A percentile compares a stretch with the other conserved stretches of the same genome.
phyloP scores from a whole-genome alignment of 495 filamentous ascomycete species.

The Bacidia rubella region DNA sequence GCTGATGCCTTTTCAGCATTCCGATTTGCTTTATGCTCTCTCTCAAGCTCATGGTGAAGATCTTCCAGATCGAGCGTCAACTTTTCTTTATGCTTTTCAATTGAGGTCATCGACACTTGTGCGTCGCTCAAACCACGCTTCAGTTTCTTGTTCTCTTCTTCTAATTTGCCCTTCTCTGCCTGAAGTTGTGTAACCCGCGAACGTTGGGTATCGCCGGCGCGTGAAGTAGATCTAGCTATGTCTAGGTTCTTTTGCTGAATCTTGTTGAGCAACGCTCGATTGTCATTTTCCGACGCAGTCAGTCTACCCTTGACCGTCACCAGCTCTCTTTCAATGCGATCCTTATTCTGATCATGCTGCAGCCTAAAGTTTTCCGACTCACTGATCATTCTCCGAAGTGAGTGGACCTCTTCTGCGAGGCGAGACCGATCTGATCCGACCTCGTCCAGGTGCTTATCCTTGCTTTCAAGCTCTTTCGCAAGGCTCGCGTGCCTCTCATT shows the following conservation, averaged over 20 bases:
- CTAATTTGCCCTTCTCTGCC: slow-evolving; percentile 69
- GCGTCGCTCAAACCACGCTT: slow-evolving; percentile 77
- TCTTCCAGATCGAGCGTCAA: slow-evolving; percentile 79
- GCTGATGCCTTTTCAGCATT: slow-evolving; percentile 89
- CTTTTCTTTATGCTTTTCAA: slow-evolving; percentile 96
- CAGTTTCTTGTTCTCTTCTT: slow-evolving; percentile 71
- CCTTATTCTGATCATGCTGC: slow-evolving; percentile 83
- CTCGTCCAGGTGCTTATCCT: slow-evolving; percentile 53
- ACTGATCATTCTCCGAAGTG: slow-evolving; percentile 66
- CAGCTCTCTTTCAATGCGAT: slow-evolving; percentile 83
- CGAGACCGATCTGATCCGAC: slow-evolving; percentile 62
- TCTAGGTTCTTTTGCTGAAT: slow-evolving; percentile 96
- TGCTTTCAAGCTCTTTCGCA: slow-evolving; percentile 63
- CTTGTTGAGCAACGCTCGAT: slow-evolving; percentile 88
- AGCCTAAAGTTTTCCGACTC: slow-evolving; percentile 80
- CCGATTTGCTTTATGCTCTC: slow-evolving; percentile 81
- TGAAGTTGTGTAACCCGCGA: slow-evolving; percentile 64
- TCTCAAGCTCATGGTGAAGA: slow-evolving; percentile 79
- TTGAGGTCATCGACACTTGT: slow-evolving; percentile 66
- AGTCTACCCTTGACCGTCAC: slow-evolving; percentile 84
- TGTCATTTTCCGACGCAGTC: slow-evolving; percentile 91
- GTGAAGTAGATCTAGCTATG: slow-evolving; percentile 79
- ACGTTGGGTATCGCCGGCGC: slow-evolving; percentile 71
- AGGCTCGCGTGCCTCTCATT: slow-evolving; percentile 71
- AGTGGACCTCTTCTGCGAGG: slow-evolving; percentile 62